phyloP scores from a whole-genome alignment of 179 eudicot genomes.

The Silene coronaria region DNA sequence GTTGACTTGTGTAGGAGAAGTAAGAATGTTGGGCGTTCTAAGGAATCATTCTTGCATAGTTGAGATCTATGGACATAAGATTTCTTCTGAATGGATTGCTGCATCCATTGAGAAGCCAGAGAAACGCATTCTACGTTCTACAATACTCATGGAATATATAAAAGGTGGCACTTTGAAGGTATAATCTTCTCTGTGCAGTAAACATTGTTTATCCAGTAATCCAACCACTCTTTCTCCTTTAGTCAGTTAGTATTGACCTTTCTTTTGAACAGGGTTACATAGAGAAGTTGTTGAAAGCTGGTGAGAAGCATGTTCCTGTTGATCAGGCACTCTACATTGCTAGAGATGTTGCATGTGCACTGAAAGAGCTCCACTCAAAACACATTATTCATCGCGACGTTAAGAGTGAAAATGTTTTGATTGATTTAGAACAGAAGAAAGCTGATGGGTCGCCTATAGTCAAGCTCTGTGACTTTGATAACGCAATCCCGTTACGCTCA shows the following conservation, averaged over 20 bases:
- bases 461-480: conserved; percentile 90
- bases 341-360: conserved; percentile 73
- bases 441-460: conserved; percentile 67
- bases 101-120: conserved; percentile 52
- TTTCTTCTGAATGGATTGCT: conserved; percentile 61
- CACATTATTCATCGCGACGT: conserved; percentile 90
- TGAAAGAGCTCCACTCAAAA: conserved; percentile 68
- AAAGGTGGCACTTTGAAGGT: conserved; percentile 92
- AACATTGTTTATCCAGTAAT: neutral
- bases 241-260: neutral
- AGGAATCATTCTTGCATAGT: conserved; percentile 69
- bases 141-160: conserved; percentile 78
- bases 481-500: conserved; percentile 76
- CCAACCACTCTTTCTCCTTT: neutral
- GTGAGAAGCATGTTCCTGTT: conserved; percentile 59
- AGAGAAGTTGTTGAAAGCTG: conserved; percentile 49
- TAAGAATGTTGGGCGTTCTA: conserved; percentile 64
- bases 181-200: conserved; percentile 1
- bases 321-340: conserved; percentile 55
- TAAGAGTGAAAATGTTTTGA: conserved; percentile 78
- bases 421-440: conserved; percentile 56
- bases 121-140: conserved; percentile 57
- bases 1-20: conserved; percentile 76
- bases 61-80: conserved; percentile 72
- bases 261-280: conserved; percentile 49